Percentiles rank a stretch among this genome's conserved stretches.
Conservation (phyloP, 208 protist species). For the Crithidia thermophila region DNA sequence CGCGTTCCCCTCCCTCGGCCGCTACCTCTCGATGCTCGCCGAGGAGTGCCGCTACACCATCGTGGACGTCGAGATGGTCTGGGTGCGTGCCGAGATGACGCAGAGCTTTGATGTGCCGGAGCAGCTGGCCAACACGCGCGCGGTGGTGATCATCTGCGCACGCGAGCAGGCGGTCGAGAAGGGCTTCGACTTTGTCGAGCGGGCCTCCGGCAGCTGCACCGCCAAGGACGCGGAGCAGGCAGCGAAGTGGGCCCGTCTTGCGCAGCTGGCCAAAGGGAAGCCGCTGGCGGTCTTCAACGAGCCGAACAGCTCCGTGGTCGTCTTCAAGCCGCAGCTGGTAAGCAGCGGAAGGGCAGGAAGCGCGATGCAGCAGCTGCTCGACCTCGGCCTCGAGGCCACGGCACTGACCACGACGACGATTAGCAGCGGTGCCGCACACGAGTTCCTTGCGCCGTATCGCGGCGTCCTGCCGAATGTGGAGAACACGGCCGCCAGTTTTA, state of each 20-base stretch:
- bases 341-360: conserved; percentile 38
- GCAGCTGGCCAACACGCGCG: conserved; percentile 44
- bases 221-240: conserved; percentile 57
- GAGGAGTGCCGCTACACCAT: conserved; percentile 85
- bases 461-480: conserved; percentile 72
- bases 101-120: conserved; percentile 48
- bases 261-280: conserved; percentile 29
- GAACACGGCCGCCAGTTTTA: conserved; percentile 53
- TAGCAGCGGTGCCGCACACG: conserved; percentile 49
- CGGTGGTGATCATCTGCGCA: conserved; percentile 53
- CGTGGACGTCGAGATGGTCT: conserved; percentile 68
- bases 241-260: conserved; percentile 49
- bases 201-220: conserved; percentile 50
- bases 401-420: conserved; percentile 58
- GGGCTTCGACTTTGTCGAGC: conserved; percentile 69
- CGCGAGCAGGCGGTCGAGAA: conserved; percentile 53
- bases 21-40: conserved; percentile 70
- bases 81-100: conserved; percentile 42
- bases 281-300: conserved; percentile 78
- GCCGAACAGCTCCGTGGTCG: conserved; percentile 66
- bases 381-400: conserved; percentile 63
- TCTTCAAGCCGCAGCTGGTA: conserved; percentile 83
- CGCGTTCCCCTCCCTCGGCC: conserved; percentile 54
- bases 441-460: conserved; percentile 77
- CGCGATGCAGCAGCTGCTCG: conserved; percentile 65